Base-by-base conservation (phyloP, 768 basidiomycete genomes). In the Tubosaeta sp. region DNA sequence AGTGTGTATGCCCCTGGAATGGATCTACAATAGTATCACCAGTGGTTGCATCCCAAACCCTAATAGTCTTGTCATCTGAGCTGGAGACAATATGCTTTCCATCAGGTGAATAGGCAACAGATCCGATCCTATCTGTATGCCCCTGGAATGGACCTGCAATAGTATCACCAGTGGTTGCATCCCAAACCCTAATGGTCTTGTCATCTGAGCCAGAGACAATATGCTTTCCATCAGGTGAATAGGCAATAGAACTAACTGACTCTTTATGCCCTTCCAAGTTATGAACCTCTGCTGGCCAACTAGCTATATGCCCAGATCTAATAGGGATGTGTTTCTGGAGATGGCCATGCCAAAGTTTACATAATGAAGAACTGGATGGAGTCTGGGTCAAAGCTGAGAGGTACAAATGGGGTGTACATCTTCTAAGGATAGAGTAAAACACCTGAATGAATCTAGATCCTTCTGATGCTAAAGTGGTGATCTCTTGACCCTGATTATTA, bases 301-400 rank as follows among this genome's bases (percentile, higher is more conserved):
- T 22, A 1, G 1, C 1, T n/a, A 24, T 40, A 16, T 49, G 18
- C 4, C 47, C 46, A 8, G 11, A 38, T 1, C 21, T 29, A 2
- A 24, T 25, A 3, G 9, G 19, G 2, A 13, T 2, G 30, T 49
- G 32, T 1, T 43, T 42, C 18, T 36, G 19, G 0, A 52, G 9
- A 16, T 48, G 46, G 2, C 6, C 0, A 30, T 1, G 19, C 51
- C 51, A 52, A 0, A 48, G 25, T 21, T 22, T 3, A 0, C 16
- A 31, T 0, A 52, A 19, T 18, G 27, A 40, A 6, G 51, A 52
- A 16, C 9, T 43, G 19, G 46, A 29, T 4, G 51, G 51, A 2
- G 51, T 51, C 11, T 51, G 45, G 2, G 45, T 18, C 45, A 51
- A 40, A 18, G 51, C 51, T 47, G 45, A 51, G 0, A 52, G 9